Base-by-base conservation (phyloP, 139 green algal genomes). In the Chlorella sp. region DNA sequence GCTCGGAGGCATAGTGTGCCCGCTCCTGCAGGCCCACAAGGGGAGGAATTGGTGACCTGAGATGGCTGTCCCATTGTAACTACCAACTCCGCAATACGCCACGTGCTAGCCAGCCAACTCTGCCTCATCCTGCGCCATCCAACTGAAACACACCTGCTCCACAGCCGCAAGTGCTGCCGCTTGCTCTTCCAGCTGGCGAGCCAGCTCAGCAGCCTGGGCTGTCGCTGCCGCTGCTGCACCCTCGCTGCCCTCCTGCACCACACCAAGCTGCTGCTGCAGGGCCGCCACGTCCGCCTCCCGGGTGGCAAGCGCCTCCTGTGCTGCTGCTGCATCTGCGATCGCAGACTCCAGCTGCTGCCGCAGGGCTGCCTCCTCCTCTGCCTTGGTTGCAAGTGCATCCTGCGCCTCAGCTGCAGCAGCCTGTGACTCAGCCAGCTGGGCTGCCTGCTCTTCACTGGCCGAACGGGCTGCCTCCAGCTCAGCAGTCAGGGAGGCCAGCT, bases 1-100 rank as follows among this genome's bases (percentile, higher is more conserved):
- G 69, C 57, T 81, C 81, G 12, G 41, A 41, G 11, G 81, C 81
- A 57, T 85, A 79, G 55, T 85, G 70, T 2, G 38, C 71, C 71
- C 78, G 78, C 71, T 79, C 80, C 55, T 68, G 63, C 63, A 26
- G 4, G 44, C 7, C 7, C 7, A 17, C 44, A 55, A 11, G 7
- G 44, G 44, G 11, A 7, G 11, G 44, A 17, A 11, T 55, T 7
- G 7, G 44, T 7, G 11, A 55, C 11, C n/a, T n/a, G n/a, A n/a
- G n/a, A n/a, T n/a, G n/a, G n/a, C n/a, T n/a, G n/a, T n/a, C n/a
- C n/a, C n/a, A n/a, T n/a, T n/a, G n/a, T n/a, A n/a, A n/a, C n/a
- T n/a, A n/a, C n/a, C n/a, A n/a, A n/a, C n/a, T n/a, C n/a, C n/a
- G n/a, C n/a, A n/a, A n/a, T n/a, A n/a, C n/a, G n/a, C n/a, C n/a